Evolutionary conservation across 1,284 basidiomycete genomes (phyloP), one percentile per base, ranked within the genome.

Genomic region (Caloboletus inedulis): DNA sequence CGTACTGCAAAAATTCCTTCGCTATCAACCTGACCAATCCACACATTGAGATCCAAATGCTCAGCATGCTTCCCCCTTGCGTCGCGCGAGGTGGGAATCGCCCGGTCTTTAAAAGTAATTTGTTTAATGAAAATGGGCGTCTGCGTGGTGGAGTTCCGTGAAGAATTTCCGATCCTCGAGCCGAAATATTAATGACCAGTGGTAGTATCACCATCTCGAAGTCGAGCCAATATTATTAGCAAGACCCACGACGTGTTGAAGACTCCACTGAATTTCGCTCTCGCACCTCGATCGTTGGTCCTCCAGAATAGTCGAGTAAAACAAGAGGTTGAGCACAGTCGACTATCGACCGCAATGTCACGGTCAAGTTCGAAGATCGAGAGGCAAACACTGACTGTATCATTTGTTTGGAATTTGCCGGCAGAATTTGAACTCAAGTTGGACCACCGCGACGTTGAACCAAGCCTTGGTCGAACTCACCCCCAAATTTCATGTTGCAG

Each of bases 51-150:
- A 43, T 41, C 37, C 34, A 13, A 27, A 47, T 48, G 18, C 42
- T 33, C 42, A 27, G 13, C 29, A n/a, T 30, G 23, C 21, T 45
- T 33, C 27, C 39, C 30, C 39, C 45, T 44, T 19, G 27, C 14
- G n/a, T 41, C 41, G 42, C 30, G 46, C 43, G 49, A 55, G 58
- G 62, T 57, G 64, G 58, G 66, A 66, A 67, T 55, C 49, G 27
- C 44, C 43, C 36, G 33, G 53, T 59, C 55, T 48, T 50, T 62
- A 57, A 63, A 57, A 43, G 58, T 21, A 51, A 51, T 35, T 16
- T 37, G 21, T 50, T 43, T 30, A 52, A 62, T 60, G 53, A 49
- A 64, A 51, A 19, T 43, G 54, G 49, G 50, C 49, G 34, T 51
- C 52, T 53, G 45, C 44, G 27, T 34, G 31, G 37, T 35, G 53